These are phyloP conservation scores for Tolypocladium amazonense DNA, from an alignment of 2,329 filamentous ascomycete species.

Conservation along the genomic window DNA sequence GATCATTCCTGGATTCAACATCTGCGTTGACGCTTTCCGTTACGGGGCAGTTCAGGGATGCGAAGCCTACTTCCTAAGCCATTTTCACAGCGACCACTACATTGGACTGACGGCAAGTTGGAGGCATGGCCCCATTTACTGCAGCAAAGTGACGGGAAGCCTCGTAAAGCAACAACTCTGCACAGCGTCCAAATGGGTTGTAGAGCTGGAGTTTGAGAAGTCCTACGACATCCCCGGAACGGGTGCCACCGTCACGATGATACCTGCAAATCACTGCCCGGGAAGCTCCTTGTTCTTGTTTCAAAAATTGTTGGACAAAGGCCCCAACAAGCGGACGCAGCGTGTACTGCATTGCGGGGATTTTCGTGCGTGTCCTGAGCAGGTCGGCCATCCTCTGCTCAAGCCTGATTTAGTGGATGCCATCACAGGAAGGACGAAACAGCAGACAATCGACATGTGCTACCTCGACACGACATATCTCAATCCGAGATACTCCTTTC, in stretches of 20 bases:
- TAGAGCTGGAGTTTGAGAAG: slow-evolving; percentile 76
- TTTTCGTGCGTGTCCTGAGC: slow-evolving; percentile 80
- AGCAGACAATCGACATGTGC: slow-evolving; percentile 88
- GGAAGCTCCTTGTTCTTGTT: slow-evolving; percentile 92
- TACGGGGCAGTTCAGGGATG: slow-evolving; percentile 91
- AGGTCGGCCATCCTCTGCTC: slow-evolving; percentile 72
- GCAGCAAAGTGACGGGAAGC: slow-evolving; percentile 84
- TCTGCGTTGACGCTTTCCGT: slow-evolving; percentile 91
- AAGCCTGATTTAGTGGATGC: slow-evolving; percentile 63
- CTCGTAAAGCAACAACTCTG: slow-evolving; percentile 77
- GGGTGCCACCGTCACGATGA: slow-evolving; percentile 82
- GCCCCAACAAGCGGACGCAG: slow-evolving; percentile 50
- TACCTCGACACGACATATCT: slow-evolving; percentile 97
- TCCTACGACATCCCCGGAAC: slow-evolving; percentile 71
- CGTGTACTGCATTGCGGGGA: slow-evolving; percentile 92
- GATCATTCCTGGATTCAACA: slow-evolving; percentile 84
- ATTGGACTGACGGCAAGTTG: slow-evolving; percentile 80
- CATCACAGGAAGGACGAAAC: slow-evolving; percentile 57
- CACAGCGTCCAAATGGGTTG: slow-evolving; percentile 77
- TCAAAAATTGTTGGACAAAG: slow-evolving; percentile 61
- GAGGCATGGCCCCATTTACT: slow-evolving; percentile 93
- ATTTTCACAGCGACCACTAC: slow-evolving; percentile 98
- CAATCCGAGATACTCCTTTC: slow-evolving; percentile 91
- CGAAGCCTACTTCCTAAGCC: slow-evolving; percentile 90
- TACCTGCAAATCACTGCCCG: slow-evolving; percentile 92